Evolutionary conservation across 768 basidiomycete genomes (phyloP).

Genomic region (Amanita muscaria): DNA sequence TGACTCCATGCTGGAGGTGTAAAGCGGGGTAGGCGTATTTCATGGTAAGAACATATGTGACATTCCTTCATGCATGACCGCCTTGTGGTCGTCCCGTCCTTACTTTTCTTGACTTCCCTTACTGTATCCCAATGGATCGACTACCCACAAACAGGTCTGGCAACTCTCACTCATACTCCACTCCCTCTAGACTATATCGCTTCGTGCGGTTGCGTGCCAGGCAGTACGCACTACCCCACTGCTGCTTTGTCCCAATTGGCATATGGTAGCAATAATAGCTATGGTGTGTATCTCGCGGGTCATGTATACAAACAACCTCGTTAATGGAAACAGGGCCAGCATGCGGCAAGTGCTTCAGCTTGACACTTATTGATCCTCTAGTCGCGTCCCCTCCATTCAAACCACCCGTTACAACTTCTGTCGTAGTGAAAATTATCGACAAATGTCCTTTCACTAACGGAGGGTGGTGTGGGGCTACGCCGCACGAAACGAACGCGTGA

Average conservation of each 20-base stretch:
- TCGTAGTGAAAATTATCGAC: conserved; percentile 75
- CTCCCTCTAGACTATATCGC: conserved; percentile 49
- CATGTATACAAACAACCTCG: no score
- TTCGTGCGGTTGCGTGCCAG: conserved; percentile 66
- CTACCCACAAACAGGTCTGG: conserved; percentile 52
- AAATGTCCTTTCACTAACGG: conserved; percentile 55
- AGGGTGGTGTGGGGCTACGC: conserved; percentile 70
- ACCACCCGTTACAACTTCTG: conserved; percentile 47
- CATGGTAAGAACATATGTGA: conserved; percentile 28
- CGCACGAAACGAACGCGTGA: conserved; percentile 52
- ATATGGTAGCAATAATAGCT: conserved; percentile 64
- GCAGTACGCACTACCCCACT: conserved; percentile 66
- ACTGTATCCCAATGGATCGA: conserved; percentile 44
- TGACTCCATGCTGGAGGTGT: conserved; percentile 39
- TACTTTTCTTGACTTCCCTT: conserved; percentile 8
- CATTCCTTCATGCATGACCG: conserved; percentile 3
- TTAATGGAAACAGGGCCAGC: conserved; percentile 59
- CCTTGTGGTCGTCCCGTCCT: conserved; percentile 11
- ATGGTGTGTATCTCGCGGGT: conserved; percentile 28
- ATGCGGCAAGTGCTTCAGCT: conserved; percentile 73
- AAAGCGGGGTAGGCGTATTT: conserved; percentile 61
- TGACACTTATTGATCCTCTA: conserved; percentile 66
- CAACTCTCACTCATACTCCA: conserved; percentile 76
- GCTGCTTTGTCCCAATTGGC: conserved; percentile 77
- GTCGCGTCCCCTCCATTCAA: conserved; percentile 60